Evolutionary conservation across 2,329 filamentous ascomycete species (phyloP).

Genomic region (Fusarium robinianum): DNA sequence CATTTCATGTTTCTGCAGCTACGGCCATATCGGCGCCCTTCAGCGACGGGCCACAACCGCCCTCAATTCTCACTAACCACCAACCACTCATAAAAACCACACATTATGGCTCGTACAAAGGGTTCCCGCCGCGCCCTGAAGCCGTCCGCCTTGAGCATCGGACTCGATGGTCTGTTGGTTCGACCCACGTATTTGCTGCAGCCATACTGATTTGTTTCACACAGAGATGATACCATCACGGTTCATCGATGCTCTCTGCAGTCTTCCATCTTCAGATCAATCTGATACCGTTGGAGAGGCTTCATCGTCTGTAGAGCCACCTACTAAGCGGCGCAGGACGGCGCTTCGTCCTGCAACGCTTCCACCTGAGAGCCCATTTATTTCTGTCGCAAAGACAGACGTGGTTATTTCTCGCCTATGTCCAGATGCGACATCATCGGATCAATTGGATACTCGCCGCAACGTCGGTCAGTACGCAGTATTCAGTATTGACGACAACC

Average conservation of each 20-base stretch:
- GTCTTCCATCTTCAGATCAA: slow-evolving; percentile 24
- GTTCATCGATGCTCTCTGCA: slow-evolving; percentile 31
- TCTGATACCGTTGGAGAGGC: slow-evolving; percentile 8
- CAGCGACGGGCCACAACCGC: neutral
- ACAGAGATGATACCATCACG: slow-evolving; percentile 34
- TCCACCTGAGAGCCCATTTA: slow-evolving; percentile 17
- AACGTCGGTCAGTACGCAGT: slow-evolving; percentile 31
- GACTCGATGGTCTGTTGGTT: slow-evolving; percentile 34
- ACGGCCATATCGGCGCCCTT: slow-evolving; percentile 1
- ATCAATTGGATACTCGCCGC: slow-evolving; percentile 12
- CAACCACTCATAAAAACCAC: neutral
- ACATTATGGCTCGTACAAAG: slow-evolving; percentile 22
- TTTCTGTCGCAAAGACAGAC: slow-evolving; percentile 35
- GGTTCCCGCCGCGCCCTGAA: neutral
- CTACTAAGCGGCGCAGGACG: slow-evolving; percentile 42
- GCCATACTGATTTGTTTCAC: neutral
- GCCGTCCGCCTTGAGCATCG: slow-evolving; percentile 19
- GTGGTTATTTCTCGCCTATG: slow-evolving; percentile 38
- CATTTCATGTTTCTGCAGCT: slow-evolving; percentile 5
- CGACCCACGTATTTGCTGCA: neutral
- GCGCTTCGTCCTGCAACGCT: slow-evolving; percentile 9
- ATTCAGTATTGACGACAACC: slow-evolving; percentile 17
- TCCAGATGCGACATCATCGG: slow-evolving; percentile 9
- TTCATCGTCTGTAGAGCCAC: slow-evolving; percentile 23
- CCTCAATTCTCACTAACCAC: neutral